Evolutionary conservation across 768 basidiomycete species (phyloP), one percentile per base, ranked within the genome.

Genomic region (Clavaria fumosa): DNA sequence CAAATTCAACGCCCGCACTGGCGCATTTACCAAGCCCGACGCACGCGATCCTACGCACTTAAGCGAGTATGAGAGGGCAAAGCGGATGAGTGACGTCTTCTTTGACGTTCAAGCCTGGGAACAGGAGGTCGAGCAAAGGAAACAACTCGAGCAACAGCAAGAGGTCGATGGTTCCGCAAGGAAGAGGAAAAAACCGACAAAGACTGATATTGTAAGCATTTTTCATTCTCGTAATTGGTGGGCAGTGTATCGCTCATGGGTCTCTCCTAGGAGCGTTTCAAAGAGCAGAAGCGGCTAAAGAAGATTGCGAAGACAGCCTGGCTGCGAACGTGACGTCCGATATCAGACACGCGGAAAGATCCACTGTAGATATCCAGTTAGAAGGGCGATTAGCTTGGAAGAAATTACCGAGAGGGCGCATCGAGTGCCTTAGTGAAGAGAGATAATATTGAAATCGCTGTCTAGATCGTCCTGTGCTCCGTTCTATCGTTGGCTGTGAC

Each of bases 241-340:
- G 27, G 41, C 41, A 15, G 10, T 34, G 31, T 4, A 34, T 35
- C 37, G 22, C 24, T 37, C 23, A 43, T 21, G 7, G 32, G 18
- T 26, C 22, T 35, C 47, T 14, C 41, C 34, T 43, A 85, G 83
- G 81, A 86, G 46, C 73, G 80, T 28, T 86, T 79, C 55, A 82
- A 78, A 51, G 80, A 85, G 52, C 77, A 82, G 61, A 88, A 86
- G 55, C 67, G 59, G 45, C 57, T 63, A 50, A 86, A 86, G 63
- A 88, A 86, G 59, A 73, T 85, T 6, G 81, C 82, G 26, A 86
- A 85, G 62, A 86, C 82, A 1, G 84, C 84, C 6, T 88, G 83
- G 84, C 53, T 88, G 48, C 73, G 84, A 15, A 28, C 26, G 14
- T 28, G 26, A 28, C n/a, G n/a, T n/a, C n/a, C n/a, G n/a, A n/a